Percentiles rank a stretch among this genome's conserved stretches.
Evolutionary conservation across 768 basidiomycete species (phyloP).

Genomic region (Collybia sp.): DNA sequence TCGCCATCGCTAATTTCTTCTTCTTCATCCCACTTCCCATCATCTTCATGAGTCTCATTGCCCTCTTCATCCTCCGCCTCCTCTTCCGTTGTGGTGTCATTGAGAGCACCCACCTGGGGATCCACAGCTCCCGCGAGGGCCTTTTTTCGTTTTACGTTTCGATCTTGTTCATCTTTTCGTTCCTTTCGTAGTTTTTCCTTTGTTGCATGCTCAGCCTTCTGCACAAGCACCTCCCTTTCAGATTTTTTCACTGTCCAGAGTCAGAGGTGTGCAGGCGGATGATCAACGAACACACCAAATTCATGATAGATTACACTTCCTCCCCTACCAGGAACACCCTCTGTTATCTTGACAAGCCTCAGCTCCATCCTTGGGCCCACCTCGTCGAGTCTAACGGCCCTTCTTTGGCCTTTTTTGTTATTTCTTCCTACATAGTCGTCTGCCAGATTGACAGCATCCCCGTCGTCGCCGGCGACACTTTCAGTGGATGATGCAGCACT

Average conservation of each 20-base stretch:
- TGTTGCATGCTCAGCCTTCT: conserved; percentile 72
- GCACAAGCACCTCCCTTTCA: conserved; percentile 63
- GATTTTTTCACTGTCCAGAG: conserved; percentile 78
- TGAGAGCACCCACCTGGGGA: conserved; percentile 29
- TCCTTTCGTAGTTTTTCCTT: conserved; percentile 74
- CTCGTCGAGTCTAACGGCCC: conserved; percentile 90
- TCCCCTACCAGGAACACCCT: conserved; percentile 91
- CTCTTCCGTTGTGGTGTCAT: conserved; percentile 37
- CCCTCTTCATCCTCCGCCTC: conserved; percentile 36
- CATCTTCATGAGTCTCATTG: conserved; percentile 26
- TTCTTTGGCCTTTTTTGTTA: conserved; percentile 86
- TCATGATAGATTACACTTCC: conserved; percentile 93
- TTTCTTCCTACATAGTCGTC: conserved; percentile 94
- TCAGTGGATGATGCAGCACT: conserved; percentile 77
- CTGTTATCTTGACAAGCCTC: conserved; percentile 87
- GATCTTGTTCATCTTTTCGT: conserved; percentile 85
- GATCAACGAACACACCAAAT: conserved; percentile 59
- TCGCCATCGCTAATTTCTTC: conserved; percentile 60
- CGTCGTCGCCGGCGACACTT: conserved; percentile 84
- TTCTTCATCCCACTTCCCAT: conserved; percentile 49
- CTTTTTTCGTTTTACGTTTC: conserved; percentile 85
- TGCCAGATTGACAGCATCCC: conserved; percentile 77
- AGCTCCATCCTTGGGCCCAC: conserved; percentile 96
- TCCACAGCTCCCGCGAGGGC: conserved; percentile 17
- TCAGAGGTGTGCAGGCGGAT: conserved; percentile 2